Base-by-base conservation (phyloP, 768 basidiomycete species). In the Hericium coralloides region DNA sequence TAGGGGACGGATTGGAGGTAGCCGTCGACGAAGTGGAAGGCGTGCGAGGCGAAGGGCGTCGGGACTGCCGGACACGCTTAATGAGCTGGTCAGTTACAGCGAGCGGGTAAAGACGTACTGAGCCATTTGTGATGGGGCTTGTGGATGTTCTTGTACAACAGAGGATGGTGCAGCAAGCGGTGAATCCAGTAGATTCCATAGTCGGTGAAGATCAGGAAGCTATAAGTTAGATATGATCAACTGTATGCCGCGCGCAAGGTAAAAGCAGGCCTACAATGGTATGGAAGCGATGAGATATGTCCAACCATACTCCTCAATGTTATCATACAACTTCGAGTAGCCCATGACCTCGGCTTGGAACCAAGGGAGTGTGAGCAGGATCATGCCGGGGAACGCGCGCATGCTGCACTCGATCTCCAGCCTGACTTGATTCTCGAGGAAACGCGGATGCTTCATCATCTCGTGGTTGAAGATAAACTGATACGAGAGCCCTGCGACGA, bases 51-150 rank as follows among this genome's bases (percentile, higher is more conserved):
- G 65, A 92, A 99, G 0, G 97, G 97, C 0, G 97, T 97, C 4
- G 97, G 95, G 59, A 99, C 94, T 97, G 66, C 0, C 18, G n/a
- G 10, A 54, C 38, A 54, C 23, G 38, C 22, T 3, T 17, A 2
- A 8, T 31, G 31, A 12, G 6, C 49, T 52, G 41, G 43, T 25
- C 50, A 47, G 31, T 9, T 31, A 9, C 10, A 31, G 31, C 31
- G 2, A 31, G 26, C 31, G 38, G 52, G 23, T 22, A 3, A 50
- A 17, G 36, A 83, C 93, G 56, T 70, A 95, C 94, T 83, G 61
- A 98, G 76, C 97, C 97, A 99, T 72, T 91, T 95, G 79, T 99
- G 97, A 69, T 99, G 97, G 1, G 95, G 94, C 71, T 99, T 99
- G 72, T 99, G 97, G 49, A 99, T 65, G 56, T 78, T 73, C 69